Percentiles rank a stretch among this genome's conserved stretches.
These are phyloP conservation scores for Fusarium sp. DNA, from an alignment of 2,329 filamentous ascomycete genomes.

Conservation along the genomic window DNA sequence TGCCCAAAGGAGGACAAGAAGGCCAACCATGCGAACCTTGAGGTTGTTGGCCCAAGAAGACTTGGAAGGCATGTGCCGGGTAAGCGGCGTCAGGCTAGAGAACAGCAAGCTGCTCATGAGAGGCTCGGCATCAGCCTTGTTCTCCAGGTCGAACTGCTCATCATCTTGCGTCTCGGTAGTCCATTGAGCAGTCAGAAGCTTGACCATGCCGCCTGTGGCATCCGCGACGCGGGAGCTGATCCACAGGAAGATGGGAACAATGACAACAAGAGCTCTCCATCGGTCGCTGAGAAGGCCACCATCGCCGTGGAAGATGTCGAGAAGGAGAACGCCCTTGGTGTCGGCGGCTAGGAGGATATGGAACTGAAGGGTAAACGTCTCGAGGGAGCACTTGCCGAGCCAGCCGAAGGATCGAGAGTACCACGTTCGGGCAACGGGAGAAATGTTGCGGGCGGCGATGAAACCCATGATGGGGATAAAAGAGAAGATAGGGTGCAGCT, in stretches of 20 bases:
- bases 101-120: slow-evolving; percentile 22
- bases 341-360: slow-evolving; percentile 73
- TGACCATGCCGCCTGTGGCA: slow-evolving; percentile 35
- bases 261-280: slow-evolving; percentile 41
- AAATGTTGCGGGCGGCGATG: slow-evolving; percentile 62
- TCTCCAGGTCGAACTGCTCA: slow-evolving; percentile 22
- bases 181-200: slow-evolving; percentile 33
- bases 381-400: slow-evolving; percentile 67
- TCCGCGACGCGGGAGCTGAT: slow-evolving; percentile 38
- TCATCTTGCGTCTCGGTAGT: slow-evolving; percentile 12
- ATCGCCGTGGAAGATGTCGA: slow-evolving; percentile 35
- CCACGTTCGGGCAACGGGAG: slow-evolving; percentile 24
- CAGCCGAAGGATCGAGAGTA: slow-evolving; percentile 59
- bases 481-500: slow-evolving; percentile 65
- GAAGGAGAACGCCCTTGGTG: slow-evolving; percentile 57
- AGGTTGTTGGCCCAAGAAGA: slow-evolving; percentile 32
- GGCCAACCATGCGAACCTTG: slow-evolving; percentile 31
- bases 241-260: slow-evolving; percentile 45
- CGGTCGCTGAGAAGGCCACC: slow-evolving; percentile 38
- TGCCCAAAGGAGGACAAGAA: slow-evolving; percentile 32
- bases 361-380: slow-evolving; percentile 70
- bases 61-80: slow-evolving; percentile 32
- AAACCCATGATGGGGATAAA: slow-evolving; percentile 66
- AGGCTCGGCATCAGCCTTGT: slow-evolving; percentile 34
- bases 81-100: slow-evolving; percentile 14